These are phyloP conservation scores for Apophysomyces variabilis DNA, from an alignment of 371 early-diverging fungal species.

Conservation along the genomic window DNA sequence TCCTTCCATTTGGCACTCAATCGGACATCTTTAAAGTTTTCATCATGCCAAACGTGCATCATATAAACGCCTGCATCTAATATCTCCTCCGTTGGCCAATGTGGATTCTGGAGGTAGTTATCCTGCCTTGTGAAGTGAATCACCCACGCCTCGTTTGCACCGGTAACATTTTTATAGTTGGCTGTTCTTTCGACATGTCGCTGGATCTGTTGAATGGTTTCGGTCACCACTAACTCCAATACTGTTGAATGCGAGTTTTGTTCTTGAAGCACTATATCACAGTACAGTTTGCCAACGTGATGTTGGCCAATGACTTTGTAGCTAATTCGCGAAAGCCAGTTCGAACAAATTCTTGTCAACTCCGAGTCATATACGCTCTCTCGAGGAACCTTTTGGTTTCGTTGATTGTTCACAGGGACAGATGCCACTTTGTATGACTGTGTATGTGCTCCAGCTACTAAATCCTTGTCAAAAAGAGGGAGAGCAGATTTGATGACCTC, in stretches of 20 bases:
- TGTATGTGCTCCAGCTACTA: background rate
- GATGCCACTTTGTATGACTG: background rate
- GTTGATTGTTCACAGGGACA: background rate
- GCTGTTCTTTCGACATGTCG: constrained; percentile 13
- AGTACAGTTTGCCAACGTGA: background rate
- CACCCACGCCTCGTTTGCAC: constrained; percentile 23
- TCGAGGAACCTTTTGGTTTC: constrained; percentile 1
- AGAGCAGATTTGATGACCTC: background rate
- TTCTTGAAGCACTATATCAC: constrained; percentile 1
- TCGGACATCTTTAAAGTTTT: constrained; percentile 17
- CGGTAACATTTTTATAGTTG: constrained; percentile 10
- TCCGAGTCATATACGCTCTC: constrained; percentile 17
- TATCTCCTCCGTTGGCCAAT: constrained; percentile 20
- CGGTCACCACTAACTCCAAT: constrained; percentile 11
- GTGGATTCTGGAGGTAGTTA: constrained; percentile 20
- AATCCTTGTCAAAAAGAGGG: background rate
- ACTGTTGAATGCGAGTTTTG: background rate
- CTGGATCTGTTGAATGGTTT: constrained; percentile 12
- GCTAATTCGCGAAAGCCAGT: constrained; percentile 10
- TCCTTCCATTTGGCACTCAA: constrained; percentile 24
- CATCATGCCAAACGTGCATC: constrained; percentile 27
- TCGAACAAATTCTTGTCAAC: constrained; percentile 6
- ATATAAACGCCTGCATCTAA: constrained; percentile 20
- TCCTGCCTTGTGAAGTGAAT: constrained; percentile 27
- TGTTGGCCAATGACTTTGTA: background rate